Evolutionary conservation across 2,329 filamentous ascomycete genomes (phyloP), one percentile per base, ranked within the genome.

Genomic region (Aspergillus ochraceoroseus): DNA sequence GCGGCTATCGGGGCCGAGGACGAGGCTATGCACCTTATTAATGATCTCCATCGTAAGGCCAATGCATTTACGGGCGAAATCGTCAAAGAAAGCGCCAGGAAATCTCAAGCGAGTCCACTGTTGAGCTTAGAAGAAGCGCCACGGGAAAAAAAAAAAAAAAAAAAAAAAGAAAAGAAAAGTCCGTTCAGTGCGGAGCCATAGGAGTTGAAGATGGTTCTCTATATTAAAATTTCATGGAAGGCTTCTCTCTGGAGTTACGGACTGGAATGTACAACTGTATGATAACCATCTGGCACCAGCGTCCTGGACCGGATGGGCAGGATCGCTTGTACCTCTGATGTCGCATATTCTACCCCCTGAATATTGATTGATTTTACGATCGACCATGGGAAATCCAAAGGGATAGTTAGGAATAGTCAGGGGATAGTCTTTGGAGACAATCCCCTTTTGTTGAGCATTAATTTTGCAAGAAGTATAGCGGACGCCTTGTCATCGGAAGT

Each of bases 1-100:
- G 75, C 23, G 70, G 71, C 41, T 73, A 69, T 55, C 70, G 70
- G 30, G 67, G 65, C 39, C 64, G 66, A 39, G 64, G 67, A 44
- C 60, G 67, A 55, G 70, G 70, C 35, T 72, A 63, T 55, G 61
- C 68, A 23, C 69, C 70, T 22, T 72, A 72, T 51, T 72, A 59
- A 55, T 38, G 34, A 45, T 25, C 34, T 37, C 11, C 25, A 23
- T 22, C 17, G 30, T 26, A 15, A 34, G 29, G 14, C 15, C 31
- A 28, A 17, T 19, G 26, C 38, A 33, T 33, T 14, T 14, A 32
- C 29, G 36, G 20, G 25, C 32, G 14, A 20, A 25, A 30, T 12
- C n/a, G n/a, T n/a, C 11, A 28, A 30, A 15, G 29, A 25, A 30
- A 14, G 38, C 37, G 40, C 29, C 27, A 32, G 25, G 23, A 22